These are phyloP conservation scores for Cornus kousa DNA, from an alignment of 148 eudicot species.

Conservation along the genomic window DNA sequence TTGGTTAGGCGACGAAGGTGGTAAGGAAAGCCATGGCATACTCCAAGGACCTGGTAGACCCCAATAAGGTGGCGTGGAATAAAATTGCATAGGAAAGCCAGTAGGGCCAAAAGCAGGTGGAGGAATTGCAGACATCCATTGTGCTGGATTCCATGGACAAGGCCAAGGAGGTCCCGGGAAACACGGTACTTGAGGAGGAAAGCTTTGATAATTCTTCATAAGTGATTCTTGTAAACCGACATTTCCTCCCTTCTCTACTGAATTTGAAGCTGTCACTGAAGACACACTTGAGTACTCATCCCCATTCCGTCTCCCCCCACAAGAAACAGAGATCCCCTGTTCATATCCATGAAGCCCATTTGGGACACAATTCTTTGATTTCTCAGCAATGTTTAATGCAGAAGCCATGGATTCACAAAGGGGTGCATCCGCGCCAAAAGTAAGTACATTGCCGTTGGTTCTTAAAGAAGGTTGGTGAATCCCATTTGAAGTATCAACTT, in stretches of 20 bases:
- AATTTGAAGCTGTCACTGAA: constrained; percentile 19
- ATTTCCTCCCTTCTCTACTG: constrained; percentile 24
- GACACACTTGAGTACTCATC: constrained; percentile 3
- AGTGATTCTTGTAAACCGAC: constrained; percentile 18
- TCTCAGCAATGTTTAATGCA: constrained; percentile 18
- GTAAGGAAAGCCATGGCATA: constrained; percentile 34
- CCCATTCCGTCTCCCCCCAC: neutral
- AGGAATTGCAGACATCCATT: constrained; percentile 8
- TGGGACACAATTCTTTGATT: constrained; percentile 5
- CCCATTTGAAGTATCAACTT: constrained; percentile 15
- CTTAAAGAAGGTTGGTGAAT: constrained; percentile 16
- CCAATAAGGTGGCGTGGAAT: constrained; percentile 47
- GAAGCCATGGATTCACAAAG: constrained; percentile 31
- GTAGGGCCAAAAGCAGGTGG: constrained; percentile 24
- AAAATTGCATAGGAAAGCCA: constrained; percentile 40
- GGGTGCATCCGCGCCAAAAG: constrained; percentile 33
- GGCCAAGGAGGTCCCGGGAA: constrained; percentile 36
- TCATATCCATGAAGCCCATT: constrained; percentile 4
- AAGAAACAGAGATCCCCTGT: neutral
- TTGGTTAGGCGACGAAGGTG: constrained; percentile 16
- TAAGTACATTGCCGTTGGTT: constrained; percentile 26
- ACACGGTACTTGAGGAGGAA: constrained; percentile 32
- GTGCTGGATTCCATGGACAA: constrained; percentile 38
- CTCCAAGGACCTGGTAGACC: constrained; percentile 38
- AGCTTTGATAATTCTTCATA: constrained; percentile 13